Conservation (phyloP, 148 eudicot genomes). For the Salicornia ramosissima region DNA sequence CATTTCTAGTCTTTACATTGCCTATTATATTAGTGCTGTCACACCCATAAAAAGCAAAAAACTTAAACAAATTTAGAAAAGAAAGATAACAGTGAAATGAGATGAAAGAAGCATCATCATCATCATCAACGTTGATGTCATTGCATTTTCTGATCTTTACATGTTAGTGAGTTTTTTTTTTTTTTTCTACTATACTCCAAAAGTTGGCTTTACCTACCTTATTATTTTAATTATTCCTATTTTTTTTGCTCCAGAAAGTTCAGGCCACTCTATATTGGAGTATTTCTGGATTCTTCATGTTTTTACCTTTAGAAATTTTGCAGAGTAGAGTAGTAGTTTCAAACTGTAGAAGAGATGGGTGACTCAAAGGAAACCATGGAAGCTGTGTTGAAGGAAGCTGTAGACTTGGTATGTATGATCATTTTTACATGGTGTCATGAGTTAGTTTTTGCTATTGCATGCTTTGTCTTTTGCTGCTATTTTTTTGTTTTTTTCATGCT, state of each 20-base stretch:
- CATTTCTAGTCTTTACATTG: no score
- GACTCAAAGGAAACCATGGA: conserved; percentile 30
- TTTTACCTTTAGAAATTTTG: neutral
- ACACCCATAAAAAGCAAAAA: no score
- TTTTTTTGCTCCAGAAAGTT: conserved; percentile 17
- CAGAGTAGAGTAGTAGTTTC: neutral
- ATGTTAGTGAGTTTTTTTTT: neutral
- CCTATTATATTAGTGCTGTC: no score
- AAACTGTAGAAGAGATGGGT: conserved; percentile 13
- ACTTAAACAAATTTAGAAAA: no score
- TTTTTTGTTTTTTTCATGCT: neutral
- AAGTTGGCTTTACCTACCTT: neutral
- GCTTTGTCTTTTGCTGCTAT: neutral
- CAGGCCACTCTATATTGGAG: neutral
- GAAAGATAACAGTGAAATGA: no score
- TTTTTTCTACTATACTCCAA: neutral
- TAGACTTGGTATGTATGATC: conserved; percentile 31
- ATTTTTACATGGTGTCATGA: no score
- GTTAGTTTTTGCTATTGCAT: neutral
- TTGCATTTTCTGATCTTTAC: neutral
- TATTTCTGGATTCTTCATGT: neutral
- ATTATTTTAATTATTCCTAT: neutral
- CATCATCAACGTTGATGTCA: no score
- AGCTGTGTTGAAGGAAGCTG: conserved; percentile 31
- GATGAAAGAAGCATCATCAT: no score